Base-by-base conservation (phyloP, 805 yeast genomes). In the Metschnikowia corniflorae region DNA sequence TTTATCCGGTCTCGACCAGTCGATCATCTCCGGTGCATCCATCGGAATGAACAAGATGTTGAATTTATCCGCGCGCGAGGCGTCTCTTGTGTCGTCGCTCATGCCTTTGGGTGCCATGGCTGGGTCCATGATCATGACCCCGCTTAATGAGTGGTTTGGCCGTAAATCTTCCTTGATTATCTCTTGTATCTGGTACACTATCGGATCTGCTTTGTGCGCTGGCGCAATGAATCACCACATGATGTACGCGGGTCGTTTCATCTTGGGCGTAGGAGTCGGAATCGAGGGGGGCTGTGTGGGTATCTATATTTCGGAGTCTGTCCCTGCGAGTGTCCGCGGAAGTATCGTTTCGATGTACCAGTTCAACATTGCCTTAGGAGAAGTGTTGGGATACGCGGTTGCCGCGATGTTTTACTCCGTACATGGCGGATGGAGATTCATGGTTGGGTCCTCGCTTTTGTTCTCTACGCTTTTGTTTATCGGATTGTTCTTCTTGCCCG, bases 81-180 rank as follows among this genome's bases (percentile, higher is more conserved):
- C 60, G 34, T 78, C 84, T 1, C 63, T 78, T 42, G 72, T 78
- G 14, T 68, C 77, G 25, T 65, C 81, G 19, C 65, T 77, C 36
- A 77, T 79, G 81, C 85, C 86, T n/a, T 58, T 80, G 30, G 86
- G 85, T 46, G 85, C 82, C 22, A 71, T 79, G 57, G 71, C 72
- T 19, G 86, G 86, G 31, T 73, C 82, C 39, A 61, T 80, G 26
- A 51, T 77, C 39, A 67, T 80, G 68, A 69, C 82, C 2, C 83
- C 83, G 3, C 56, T 75, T 44, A 77, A 71, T 51, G 78, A 75
- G 50, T 55, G 38, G 38, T 60, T 76, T 29, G 85, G 86, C 13
- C 70, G 85, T 55, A 70, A 77, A 45, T 57, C 63, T 40, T 62
- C 82, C 7, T 68, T 79, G 49, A 65, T 77, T 37, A 57, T 75